Evolutionary conservation across 495 filamentous ascomycete species (phyloP).

Genomic region (Trichoderma asperelloides): DNA sequence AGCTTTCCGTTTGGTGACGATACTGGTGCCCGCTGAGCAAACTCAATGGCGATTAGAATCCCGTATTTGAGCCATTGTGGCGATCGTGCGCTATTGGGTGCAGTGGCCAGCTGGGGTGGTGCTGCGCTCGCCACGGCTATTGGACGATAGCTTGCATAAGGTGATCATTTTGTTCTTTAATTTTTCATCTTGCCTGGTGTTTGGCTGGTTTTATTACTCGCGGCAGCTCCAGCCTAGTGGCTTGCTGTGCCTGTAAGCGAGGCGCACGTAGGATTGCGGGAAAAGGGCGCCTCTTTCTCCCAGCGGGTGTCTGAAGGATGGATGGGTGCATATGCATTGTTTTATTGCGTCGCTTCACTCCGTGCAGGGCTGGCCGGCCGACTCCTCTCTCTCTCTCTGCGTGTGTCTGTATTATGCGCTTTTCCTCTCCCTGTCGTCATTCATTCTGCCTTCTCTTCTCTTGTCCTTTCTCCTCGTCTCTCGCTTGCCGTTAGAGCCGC

Average conservation of each 20-base stretch:
- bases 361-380: too few species aligned
- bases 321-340: too few species aligned
- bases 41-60: neutral
- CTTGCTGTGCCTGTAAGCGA: neutral
- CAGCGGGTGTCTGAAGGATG: neutral
- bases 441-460: too few species aligned
- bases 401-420: too few species aligned
- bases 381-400: too few species aligned
- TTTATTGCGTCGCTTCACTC: too few species aligned
- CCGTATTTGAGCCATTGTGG: neutral
- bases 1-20: neutral
- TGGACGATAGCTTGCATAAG: too few species aligned
- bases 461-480: neutral
- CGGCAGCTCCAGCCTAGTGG: too few species aligned
- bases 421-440: too few species aligned
- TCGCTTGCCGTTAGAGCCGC: neutral
- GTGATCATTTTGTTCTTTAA: too few species aligned
- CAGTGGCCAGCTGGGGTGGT: neutral
- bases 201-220: too few species aligned
- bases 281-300: neutral
- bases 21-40: neutral
- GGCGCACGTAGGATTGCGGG: neutral
- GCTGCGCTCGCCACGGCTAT: neutral
- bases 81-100: neutral
- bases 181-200: too few species aligned